Base-by-base conservation (phyloP, 768 basidiomycete genomes). In the Guyanaporus albipodus region DNA sequence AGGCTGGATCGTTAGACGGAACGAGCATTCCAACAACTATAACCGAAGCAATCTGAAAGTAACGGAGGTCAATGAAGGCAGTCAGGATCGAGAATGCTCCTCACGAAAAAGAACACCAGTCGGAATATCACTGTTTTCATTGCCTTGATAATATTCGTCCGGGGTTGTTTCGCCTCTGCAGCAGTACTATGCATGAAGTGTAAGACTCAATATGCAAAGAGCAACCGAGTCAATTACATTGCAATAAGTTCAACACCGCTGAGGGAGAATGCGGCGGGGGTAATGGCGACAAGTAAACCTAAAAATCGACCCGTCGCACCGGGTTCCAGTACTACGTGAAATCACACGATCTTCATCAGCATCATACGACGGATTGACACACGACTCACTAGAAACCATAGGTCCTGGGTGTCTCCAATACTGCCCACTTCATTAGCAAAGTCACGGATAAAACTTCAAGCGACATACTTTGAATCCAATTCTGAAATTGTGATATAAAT, bases 1-100 rank as follows among this genome's bases (percentile, higher is more conserved):
- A 70, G 10, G 65, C 60, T 0, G 64, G 59, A 61, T 91, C 81
- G 57, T 82, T 70, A 54, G 75, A 86, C 1, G 86, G 78, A 35
- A 93, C 85, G 34, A 91, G 73, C 82, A 92, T 81, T 48, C 88
- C 87, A 31, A 85, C 77, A 48, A 84, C 71, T 48, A 85, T 66
- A 9, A 58, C 59, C 1, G 56, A 54, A n/a, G 48, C 17, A 15
- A 26, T 10, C 10, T 10, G 28, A 14, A 29, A 29, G 14, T 29
- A 29, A 10, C 28, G 28, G 28, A 15, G 17, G 41, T 49, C 24
- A 51, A n/a, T n/a, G 21, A 41, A 15, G 10, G 26, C 6, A 26
- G 11, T 6, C 17, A 23, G 17, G 3, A 2, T 14, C 2, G 9
- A 24, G 6, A 5, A 23, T 8, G 2, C 19, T 29, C 36, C 57